phyloP scores from a whole-genome alignment of 148 eudicot genomes.

The Camellia lanceoleosa region DNA sequence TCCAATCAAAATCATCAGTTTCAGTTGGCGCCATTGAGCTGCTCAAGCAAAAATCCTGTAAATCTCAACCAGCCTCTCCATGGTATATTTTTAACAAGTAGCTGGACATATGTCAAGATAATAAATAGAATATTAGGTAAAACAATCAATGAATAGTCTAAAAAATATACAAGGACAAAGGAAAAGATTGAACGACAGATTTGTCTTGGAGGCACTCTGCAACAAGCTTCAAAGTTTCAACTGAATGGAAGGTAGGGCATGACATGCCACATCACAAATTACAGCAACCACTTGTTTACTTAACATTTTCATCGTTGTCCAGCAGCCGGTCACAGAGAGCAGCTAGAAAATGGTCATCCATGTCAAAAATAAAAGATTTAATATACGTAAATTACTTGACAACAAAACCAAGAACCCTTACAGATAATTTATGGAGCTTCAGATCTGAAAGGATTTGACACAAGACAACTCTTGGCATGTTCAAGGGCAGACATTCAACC shows the following conservation, averaged over 20 bases:
- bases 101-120: slow-evolving; percentile 42
- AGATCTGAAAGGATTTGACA: slow-evolving; percentile 64
- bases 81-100: slow-evolving; percentile 79
- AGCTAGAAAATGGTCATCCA: slow-evolving; percentile 43
- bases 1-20: slow-evolving; percentile 68
- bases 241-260: slow-evolving; percentile 60
- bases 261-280: slow-evolving; percentile 79
- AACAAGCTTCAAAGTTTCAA: slow-evolving; percentile 72
- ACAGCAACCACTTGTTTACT: slow-evolving; percentile 93
- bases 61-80: slow-evolving; percentile 90
- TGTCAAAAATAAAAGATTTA: slow-evolving; percentile 10
- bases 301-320: slow-evolving; percentile 94
- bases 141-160: not conserved
- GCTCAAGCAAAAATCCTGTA: slow-evolving; percentile 55
- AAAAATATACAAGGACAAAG: not conserved
- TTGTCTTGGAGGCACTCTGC: slow-evolving; percentile 94
- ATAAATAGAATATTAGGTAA: slow-evolving; percentile 12
- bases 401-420: slow-evolving; percentile 28
- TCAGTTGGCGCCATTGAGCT: slow-evolving; percentile 27
- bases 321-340: slow-evolving; percentile 84
- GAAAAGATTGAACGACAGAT: slow-evolving; percentile 48
- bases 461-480: slow-evolving; percentile 67
- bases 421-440: slow-evolving; percentile 85
- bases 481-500: slow-evolving; percentile 84
- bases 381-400: slow-evolving; percentile 8